Base-by-base conservation (phyloP, 306 rosid species). In the Prosopis cineraria region DNA sequence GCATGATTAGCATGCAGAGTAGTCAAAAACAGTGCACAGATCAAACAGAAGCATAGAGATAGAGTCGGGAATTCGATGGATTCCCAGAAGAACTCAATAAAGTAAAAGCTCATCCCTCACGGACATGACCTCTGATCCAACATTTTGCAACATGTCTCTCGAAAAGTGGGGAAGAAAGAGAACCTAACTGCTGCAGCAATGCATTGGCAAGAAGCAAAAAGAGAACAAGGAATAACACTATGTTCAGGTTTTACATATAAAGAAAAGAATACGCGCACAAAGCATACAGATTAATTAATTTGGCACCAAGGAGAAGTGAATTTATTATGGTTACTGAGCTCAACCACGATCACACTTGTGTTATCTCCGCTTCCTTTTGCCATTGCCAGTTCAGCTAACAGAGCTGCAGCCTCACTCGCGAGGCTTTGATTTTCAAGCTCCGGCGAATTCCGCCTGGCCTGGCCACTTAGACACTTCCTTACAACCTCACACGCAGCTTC, bases 351-450 rank as follows among this genome's bases (percentile, higher is more conserved):
- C 20, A 89, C 97, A 82, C 97, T 94, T 1, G 88, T 90, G 90
- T 94, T 92, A 76, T 94, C 98, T 75, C 78, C 84, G 87, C 95
- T 88, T 53, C 97, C 97, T 73, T 87, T 84, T 56, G 97, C 91
- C 84, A 90, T 78, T 4, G 98, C 97, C 30, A 92, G 80, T 63
- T 94, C 89, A 2, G 81, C 86, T 62, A 94, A 84, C 37, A 88
- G 72, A 0, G 93, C 64, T 13, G 97, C 91, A n/a, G 98, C 98
- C 78, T 85, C 89, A 0, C 90, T 79, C 3, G 87, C 86, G 16
- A 73, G 80, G 70, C 73, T 84, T 56, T 63, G 79, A 29, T 66
- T 73, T 14, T 31, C 83, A 55, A 29, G 64, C 52, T 68, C 79
- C 0, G 66, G 1, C 67, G 84, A 74, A 22, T 71, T 62, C 45